A percentile compares a stretch with the other conserved stretches of the same genome.
Conservation (phyloP, 768 basidiomycete genomes). For the Leccinum boreale region DNA sequence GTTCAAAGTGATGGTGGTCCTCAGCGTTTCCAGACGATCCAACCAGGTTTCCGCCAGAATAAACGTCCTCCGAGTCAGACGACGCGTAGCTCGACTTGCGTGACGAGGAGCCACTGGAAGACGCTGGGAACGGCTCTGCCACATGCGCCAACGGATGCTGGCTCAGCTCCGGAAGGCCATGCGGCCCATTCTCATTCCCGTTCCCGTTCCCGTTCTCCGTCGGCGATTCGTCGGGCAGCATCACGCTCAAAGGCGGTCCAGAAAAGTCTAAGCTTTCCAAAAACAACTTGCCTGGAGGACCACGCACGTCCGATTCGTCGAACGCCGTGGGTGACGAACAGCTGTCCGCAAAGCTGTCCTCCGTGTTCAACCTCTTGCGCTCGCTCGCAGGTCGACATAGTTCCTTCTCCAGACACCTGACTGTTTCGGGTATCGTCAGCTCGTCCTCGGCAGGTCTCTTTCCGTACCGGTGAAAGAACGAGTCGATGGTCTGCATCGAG, state of each 20-base stretch:
- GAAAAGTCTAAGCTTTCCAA: slow-evolving; percentile 62
- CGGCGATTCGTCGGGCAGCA: slow-evolving; percentile 29
- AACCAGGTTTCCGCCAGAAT: slow-evolving; percentile 11
- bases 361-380: slow-evolving; percentile 59
- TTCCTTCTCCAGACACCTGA: slow-evolving; percentile 84
- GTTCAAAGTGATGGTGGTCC: slow-evolving; percentile 52
- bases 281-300: slow-evolving; percentile 37
- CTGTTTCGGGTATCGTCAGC: slow-evolving; percentile 72
- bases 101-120: slow-evolving; percentile 10
- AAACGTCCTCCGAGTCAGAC: slow-evolving; percentile 44
- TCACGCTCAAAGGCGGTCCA: slow-evolving; percentile 42
- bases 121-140: slow-evolving; percentile 25
- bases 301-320: slow-evolving; percentile 26
- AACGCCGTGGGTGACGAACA: slow-evolving; percentile 56
- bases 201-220: slow-evolving; percentile 12
- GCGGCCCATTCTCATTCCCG: no score
- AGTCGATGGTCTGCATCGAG: slow-evolving; percentile 69
- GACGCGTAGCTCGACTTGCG: slow-evolving; percentile 40
- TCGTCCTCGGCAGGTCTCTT: slow-evolving; percentile 67
- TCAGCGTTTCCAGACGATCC: slow-evolving; percentile 11
- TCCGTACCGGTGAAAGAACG: slow-evolving; percentile 72
- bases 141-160: slow-evolving; percentile 41
- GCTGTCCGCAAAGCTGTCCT: slow-evolving; percentile 40
- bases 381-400: slow-evolving; percentile 70
- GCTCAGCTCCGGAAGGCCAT: slow-evolving; percentile 33